These are phyloP conservation scores for Lantana camara DNA, from an alignment of 257 asterid species.

Conservation along the genomic window DNA sequence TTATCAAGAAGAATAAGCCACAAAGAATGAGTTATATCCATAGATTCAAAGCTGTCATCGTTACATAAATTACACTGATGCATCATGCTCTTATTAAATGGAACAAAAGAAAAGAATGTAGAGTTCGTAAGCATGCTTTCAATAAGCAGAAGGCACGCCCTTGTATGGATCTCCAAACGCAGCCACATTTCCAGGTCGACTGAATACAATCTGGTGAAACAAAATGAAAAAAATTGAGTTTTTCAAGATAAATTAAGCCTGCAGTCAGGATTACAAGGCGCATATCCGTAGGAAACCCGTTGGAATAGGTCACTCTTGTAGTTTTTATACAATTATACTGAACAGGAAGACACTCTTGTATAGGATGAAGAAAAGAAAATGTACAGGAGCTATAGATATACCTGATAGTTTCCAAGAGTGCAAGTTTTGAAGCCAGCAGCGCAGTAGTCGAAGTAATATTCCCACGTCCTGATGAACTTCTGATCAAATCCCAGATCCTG, in stretches of 20 bases:
- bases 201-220: slow-evolving; percentile 64
- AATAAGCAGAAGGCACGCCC: slow-evolving; percentile 46
- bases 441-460: slow-evolving; percentile 89
- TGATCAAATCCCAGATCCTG: slow-evolving; percentile 75
- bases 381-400: slow-evolving; percentile 12
- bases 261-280: no score
- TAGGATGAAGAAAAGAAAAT: not conserved
- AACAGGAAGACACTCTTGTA: not conserved
- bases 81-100: no score
- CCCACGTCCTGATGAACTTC: slow-evolving; percentile 97
- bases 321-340: no score
- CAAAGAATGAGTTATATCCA: no score
- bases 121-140: no score
- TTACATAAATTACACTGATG: no score
- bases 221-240: no score
- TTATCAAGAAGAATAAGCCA: no score
- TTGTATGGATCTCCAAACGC: slow-evolving; percentile 74
- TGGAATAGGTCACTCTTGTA: no score
- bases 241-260: not conserved
- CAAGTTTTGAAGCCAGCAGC: slow-evolving; percentile 92
- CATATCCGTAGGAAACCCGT: no score
- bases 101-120: no score
- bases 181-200: slow-evolving; percentile 77
- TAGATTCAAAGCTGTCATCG: no score
- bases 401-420: slow-evolving; percentile 93